Conservation (phyloP, 192 early-diverging fungal genomes). For the Backusella morwellensis region DNA sequence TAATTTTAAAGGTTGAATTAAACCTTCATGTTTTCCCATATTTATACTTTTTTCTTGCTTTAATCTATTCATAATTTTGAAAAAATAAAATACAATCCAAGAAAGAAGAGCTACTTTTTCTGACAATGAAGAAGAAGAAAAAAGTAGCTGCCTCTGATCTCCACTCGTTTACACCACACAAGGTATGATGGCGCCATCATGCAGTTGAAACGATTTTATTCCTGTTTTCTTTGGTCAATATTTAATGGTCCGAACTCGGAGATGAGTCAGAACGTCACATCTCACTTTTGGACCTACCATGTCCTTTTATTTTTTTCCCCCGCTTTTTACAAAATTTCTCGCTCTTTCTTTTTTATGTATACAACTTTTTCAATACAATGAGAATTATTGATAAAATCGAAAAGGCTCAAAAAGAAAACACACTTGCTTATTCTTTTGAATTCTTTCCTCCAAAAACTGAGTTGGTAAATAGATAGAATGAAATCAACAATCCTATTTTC, state of each 20-base stretch:
- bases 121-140: not conserved
- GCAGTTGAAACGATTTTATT: not conserved
- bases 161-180: not conserved
- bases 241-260: slow-evolving; percentile 10
- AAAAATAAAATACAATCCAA: not conserved
- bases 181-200: not conserved
- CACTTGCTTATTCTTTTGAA: slow-evolving; percentile 84
- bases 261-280: slow-evolving; percentile 12
- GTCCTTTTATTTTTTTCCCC: not conserved
- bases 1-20: no score
- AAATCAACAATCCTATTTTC: not conserved
- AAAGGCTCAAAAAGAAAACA: slow-evolving; percentile 58
- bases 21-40: no score
- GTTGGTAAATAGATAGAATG: slow-evolving; percentile 36
- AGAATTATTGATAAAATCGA: slow-evolving; percentile 73
- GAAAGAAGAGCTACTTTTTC: not conserved
- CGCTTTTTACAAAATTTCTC: not conserved
- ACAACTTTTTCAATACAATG: slow-evolving; percentile 38
- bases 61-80: no score
- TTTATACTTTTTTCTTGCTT: no score
- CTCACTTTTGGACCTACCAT: not conserved
- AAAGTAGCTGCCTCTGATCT: not conserved
- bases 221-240: not conserved
- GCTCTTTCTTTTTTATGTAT: not conserved
- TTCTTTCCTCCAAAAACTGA: slow-evolving; percentile 98